Base-by-base conservation (phyloP, 257 asterid species). In the Solanum okadae region DNA sequence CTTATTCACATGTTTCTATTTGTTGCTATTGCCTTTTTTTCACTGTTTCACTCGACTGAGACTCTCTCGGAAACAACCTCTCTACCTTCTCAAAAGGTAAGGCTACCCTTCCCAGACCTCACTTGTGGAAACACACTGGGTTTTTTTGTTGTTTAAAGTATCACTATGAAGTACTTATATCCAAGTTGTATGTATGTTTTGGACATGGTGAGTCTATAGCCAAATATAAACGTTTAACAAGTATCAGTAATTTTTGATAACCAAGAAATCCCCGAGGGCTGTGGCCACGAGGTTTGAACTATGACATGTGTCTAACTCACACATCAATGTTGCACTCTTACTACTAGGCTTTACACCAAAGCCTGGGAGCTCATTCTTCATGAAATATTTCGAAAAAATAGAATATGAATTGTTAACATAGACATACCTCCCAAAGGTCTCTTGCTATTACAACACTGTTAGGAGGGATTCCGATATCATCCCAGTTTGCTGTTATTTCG, bases 401-500 rank as follows among this genome's bases (percentile, higher is more conserved):
- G n/a, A 15, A 22, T 3, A 46, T 46, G 42, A 44, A 63, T 1
- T 35, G 4, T 27, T 56, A 27, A 65, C n/a, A 23, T 3, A 20
- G 44, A 22, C 20, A 22, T 92, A 95, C 98, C 97, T 95, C 91
- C 99, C 99, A 96, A 3, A 95, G 93, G 89, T 95, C 98, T 89
- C 98, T 93, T 70, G 93, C 97, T 76, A 87, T 14, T 31, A 92
- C 95, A 73, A 89, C 29, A 65, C 90, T 92, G n/a, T 73, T 84
- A 10, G 88, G 93, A 78, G 98, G 96, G 86, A 96, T 81, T 7
- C 97, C 98, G 0, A 95, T 91, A 67, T 96, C 98, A 78, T 96
- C 98, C 99, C 99, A 96, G 37, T 91, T 90, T 59, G 97, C 98
- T 23, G 96, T 92, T 5, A 95, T 87, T 84, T 92, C 15, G 0